Evolutionary conservation across 768 basidiomycete species (phyloP).

Genomic region (Suillus variegatus): DNA sequence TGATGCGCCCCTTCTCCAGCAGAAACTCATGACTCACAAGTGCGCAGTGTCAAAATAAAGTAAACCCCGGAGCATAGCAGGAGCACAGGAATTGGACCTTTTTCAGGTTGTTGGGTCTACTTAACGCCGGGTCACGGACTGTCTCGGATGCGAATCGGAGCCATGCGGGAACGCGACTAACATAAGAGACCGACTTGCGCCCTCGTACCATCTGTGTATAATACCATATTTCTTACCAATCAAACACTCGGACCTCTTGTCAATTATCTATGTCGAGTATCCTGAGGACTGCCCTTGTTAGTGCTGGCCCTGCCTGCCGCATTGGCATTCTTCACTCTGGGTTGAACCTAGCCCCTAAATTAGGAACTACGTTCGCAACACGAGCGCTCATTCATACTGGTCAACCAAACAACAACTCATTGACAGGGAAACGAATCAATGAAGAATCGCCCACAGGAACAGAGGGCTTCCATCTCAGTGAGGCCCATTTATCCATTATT

Average conservation of each 20-base stretch:
- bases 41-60: neutral
- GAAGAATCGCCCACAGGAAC: slow-evolving; percentile 29
- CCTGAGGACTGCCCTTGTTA: slow-evolving; percentile 7
- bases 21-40: neutral
- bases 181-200: slow-evolving; percentile 22
- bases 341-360: slow-evolving; percentile 10
- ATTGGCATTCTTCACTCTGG: slow-evolving; percentile 16
- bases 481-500: slow-evolving; percentile 4
- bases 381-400: slow-evolving; percentile 26
- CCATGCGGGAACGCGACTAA: slow-evolving; percentile 17
- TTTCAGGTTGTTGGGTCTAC: no score
- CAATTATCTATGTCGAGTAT: slow-evolving; percentile 10
- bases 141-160: slow-evolving; percentile 24
- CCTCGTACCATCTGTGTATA: neutral
- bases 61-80: neutral
- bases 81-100: neutral
- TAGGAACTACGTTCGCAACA: slow-evolving; percentile 6
- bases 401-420: slow-evolving; percentile 21
- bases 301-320: slow-evolving; percentile 10
- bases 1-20: no score
- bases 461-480: slow-evolving; percentile 39
- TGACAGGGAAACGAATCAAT: slow-evolving; percentile 23
- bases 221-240: neutral
- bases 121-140: slow-evolving; percentile 6
- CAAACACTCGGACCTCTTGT: neutral